Evolutionary conservation across 2,329 filamentous ascomycete species (phyloP).

Genomic region (Emergomyces orientalis): DNA sequence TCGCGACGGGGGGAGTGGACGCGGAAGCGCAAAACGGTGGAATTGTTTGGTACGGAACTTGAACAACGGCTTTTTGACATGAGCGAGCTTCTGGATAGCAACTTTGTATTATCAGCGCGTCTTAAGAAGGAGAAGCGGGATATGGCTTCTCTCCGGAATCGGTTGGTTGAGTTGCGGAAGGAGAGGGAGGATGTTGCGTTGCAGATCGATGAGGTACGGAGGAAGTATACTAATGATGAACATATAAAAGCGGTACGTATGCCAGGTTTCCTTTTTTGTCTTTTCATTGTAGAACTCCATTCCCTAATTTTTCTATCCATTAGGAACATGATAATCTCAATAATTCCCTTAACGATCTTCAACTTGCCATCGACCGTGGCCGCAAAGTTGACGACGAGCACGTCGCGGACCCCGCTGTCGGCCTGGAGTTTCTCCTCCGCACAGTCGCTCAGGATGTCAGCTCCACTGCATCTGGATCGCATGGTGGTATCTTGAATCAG

Average conservation of each 20-base stretch:
- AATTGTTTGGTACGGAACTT: constrained; percentile 41
- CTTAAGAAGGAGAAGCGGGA: constrained; percentile 38
- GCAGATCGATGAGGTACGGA: constrained; percentile 41
- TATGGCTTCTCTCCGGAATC: constrained; percentile 38
- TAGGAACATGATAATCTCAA: constrained; percentile 34
- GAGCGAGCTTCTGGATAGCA: constrained; percentile 44
- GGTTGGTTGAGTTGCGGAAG: constrained; percentile 41
- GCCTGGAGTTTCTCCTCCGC: constrained; percentile 37
- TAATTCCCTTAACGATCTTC: constrained; percentile 34
- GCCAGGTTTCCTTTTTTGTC: neutral
- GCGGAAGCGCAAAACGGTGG: constrained; percentile 40
- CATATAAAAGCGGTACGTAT: constrained; percentile 27
- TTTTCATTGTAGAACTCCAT: neutral
- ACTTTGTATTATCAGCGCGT: constrained; percentile 39
- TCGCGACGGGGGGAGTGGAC: constrained; percentile 33
- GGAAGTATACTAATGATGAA: constrained; percentile 34
- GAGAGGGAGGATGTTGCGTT: constrained; percentile 43
- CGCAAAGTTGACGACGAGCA: constrained; percentile 17
- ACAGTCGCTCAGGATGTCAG: constrained; percentile 35
- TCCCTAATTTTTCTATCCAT: neutral
- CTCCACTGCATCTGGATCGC: constrained; percentile 28
- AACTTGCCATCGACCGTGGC: constrained; percentile 33
- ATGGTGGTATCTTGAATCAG: constrained; percentile 35
- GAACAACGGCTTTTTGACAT: constrained; percentile 43
- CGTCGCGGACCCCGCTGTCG: constrained; percentile 16